Percentiles rank a stretch among this genome's conserved stretches.
Evolutionary conservation across 441 rosid species (phyloP).

Genomic region (Populus hybrid): DNA sequence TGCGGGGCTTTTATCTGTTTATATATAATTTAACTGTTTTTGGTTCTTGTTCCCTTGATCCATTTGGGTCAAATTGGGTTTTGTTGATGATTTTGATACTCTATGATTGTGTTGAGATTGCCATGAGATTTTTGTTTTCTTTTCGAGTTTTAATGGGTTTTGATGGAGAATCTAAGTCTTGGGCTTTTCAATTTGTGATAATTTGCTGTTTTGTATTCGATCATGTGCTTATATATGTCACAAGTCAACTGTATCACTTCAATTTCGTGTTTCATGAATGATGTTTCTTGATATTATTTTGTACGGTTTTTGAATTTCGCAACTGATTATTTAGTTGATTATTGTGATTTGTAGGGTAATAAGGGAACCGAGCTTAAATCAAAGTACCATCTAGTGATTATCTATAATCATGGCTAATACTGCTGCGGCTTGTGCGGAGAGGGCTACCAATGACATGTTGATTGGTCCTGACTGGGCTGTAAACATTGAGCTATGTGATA

Average conservation of each 20-base stretch:
- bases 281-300: background rate
- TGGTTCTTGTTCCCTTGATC: background rate
- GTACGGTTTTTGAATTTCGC: slow-evolving; percentile 8
- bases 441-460: slow-evolving; percentile 88
- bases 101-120: slow-evolving; percentile 1
- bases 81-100: background rate
- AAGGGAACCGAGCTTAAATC: slow-evolving; percentile 13
- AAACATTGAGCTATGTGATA: slow-evolving; percentile 87
- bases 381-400: slow-evolving; percentile 1
- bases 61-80: background rate
- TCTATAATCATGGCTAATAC: slow-evolving; percentile 51
- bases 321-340: slow-evolving; percentile 15
- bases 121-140: background rate
- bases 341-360: slow-evolving; percentile 15
- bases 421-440: slow-evolving; percentile 84
- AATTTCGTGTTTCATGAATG: background rate
- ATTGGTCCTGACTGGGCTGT: slow-evolving; percentile 97
- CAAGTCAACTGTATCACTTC: background rate
- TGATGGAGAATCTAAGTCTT: slow-evolving; percentile 2
- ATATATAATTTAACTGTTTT: background rate
- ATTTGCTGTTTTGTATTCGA: background rate
- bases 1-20: background rate
- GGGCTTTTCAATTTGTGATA: background rate
- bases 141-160: slow-evolving; percentile 2
- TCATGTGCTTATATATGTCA: background rate